A percentile compares a stretch with the other conserved stretches of the same genome.
Conservation (phyloP, 805 yeast genomes). For the Candida silvatica region DNA sequence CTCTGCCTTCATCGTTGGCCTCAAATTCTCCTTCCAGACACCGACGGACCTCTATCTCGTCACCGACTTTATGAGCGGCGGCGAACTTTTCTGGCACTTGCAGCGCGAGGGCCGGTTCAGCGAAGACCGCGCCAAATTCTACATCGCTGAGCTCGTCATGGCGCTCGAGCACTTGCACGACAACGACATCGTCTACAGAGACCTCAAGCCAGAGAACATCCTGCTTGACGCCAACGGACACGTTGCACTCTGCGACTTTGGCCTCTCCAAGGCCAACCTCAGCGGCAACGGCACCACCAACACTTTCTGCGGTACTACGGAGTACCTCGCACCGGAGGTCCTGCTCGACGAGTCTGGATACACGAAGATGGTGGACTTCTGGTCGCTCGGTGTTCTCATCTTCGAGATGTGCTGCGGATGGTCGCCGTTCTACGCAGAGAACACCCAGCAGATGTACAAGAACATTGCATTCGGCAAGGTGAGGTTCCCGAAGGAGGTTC, state of each 20-base stretch:
- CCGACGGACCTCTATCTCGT: slow-evolving; percentile 87
- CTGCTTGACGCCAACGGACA: slow-evolving; percentile 94
- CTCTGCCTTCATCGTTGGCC: slow-evolving; percentile 84
- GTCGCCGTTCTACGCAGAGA: slow-evolving; percentile 98
- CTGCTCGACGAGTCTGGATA: slow-evolving; percentile 92
- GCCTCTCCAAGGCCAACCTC: slow-evolving; percentile 88
- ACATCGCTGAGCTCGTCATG: slow-evolving; percentile 89
- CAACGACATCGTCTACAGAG: slow-evolving; percentile 93
- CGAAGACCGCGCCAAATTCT: slow-evolving; percentile 92
- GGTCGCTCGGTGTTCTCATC: slow-evolving; percentile 95
- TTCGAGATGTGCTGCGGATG: slow-evolving; percentile 99
- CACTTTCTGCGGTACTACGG: slow-evolving; percentile 98
- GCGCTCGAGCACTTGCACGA: slow-evolving; percentile 94
- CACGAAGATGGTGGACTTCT: slow-evolving; percentile 97
- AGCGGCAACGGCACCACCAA: slow-evolving; percentile 84
- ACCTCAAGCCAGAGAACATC: slow-evolving; percentile 94
- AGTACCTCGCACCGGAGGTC: slow-evolving; percentile 95
- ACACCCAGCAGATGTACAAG: slow-evolving; percentile 97
- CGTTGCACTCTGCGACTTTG: slow-evolving; percentile 95
- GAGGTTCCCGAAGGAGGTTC: slow-evolving; percentile 91
- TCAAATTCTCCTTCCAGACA: slow-evolving; percentile 94
- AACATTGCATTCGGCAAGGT: slow-evolving; percentile 98
- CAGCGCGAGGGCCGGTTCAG: slow-evolving; percentile 93
- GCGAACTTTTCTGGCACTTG: slow-evolving; percentile 69
- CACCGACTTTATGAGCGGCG: slow-evolving; percentile 97